Conservation (phyloP, 768 basidiomycete genomes). For the Cyathus striatus region DNA sequence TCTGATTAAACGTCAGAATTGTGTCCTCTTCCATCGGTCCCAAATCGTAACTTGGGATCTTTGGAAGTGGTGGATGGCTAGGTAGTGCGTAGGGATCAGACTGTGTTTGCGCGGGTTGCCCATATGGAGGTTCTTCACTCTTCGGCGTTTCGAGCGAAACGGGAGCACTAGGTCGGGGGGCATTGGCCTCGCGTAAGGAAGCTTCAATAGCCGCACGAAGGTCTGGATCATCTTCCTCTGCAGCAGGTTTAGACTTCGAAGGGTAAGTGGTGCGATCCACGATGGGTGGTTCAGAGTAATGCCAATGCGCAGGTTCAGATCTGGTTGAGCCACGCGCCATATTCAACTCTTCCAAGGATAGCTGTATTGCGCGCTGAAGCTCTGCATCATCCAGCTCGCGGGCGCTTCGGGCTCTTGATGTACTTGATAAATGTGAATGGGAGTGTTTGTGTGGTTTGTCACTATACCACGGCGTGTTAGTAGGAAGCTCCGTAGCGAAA, state of each 20-base stretch:
- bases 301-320: constrained; percentile 59
- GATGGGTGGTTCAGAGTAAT: constrained; percentile 67
- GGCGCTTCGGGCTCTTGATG: constrained; percentile 48
- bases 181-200: constrained; percentile 78
- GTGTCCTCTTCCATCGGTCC: constrained; percentile 78
- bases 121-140: constrained; percentile 34
- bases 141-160: constrained; percentile 48
- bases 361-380: constrained; percentile 87
- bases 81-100: constrained; percentile 31
- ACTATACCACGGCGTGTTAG: constrained; percentile 28
- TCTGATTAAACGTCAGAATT: constrained; percentile 88
- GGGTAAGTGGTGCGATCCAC: constrained; percentile 50
- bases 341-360: constrained; percentile 78
- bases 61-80: constrained; percentile 38
- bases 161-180: constrained; percentile 78
- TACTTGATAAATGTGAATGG: constrained; percentile 52
- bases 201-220: constrained; percentile 94
- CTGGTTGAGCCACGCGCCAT: constrained; percentile 40
- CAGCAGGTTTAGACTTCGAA: constrained; percentile 18
- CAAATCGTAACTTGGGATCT: constrained; percentile 76
- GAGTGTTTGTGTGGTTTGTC: constrained; percentile 8
- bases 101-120: constrained; percentile 36
- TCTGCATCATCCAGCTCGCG: constrained; percentile 79
- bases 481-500: neutral
- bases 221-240: constrained; percentile 87